Percentiles rank a stretch among this genome's conserved stretches.
Evolutionary conservation across 73 alveolate genomes (phyloP).

Genomic region (Paraurostyla sp.): DNA sequence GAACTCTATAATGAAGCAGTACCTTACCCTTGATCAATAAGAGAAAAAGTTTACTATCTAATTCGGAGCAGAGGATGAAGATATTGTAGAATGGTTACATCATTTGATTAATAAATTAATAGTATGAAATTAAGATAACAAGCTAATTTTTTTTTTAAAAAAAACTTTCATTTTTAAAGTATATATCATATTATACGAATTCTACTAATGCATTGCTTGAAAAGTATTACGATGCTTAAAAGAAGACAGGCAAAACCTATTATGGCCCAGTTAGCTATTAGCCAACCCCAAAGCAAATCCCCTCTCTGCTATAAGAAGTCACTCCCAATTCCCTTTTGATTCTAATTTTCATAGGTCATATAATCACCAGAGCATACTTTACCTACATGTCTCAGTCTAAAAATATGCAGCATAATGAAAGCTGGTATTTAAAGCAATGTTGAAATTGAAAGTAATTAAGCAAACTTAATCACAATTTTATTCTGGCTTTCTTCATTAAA

Average conservation of each 20-base stretch:
- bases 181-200: neutral
- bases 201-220: neutral
- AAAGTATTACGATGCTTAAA: too few species aligned
- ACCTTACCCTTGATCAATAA: neutral
- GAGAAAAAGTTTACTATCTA: neutral
- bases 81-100: conserved; percentile 52
- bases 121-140: neutral
- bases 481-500: neutral
- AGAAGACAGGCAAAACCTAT: too few species aligned
- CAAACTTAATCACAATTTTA: neutral
- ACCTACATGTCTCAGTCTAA: neutral
- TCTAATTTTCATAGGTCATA: neutral
- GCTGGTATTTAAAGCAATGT: neutral
- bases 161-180: neutral
- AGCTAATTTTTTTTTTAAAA: neutral
- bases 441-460: neutral
- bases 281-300: neutral
- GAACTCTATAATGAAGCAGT: neutral
- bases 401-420: neutral
- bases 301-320: neutral
- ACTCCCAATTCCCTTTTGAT: neutral
- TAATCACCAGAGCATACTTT: neutral
- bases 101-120: too few species aligned
- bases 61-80: conserved; percentile 38
- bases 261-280: neutral